Conservation (phyloP, 768 basidiomycete species). For the Lactarius evosmus region DNA sequence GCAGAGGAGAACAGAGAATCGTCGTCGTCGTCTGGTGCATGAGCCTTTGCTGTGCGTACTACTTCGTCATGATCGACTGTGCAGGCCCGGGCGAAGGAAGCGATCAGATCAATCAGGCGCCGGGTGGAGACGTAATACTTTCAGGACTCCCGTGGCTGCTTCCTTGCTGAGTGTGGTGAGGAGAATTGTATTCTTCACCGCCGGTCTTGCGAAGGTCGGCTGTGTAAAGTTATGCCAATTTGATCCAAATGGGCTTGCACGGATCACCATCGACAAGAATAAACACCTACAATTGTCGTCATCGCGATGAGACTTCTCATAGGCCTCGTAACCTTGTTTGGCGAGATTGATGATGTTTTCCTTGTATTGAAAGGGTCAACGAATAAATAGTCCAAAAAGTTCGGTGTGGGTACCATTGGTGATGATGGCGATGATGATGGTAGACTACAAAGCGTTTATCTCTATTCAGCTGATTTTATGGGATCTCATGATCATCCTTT, state of each 20-base stretch:
- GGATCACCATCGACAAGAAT: background rate
- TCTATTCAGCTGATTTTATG: background rate
- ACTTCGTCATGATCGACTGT: constrained; percentile 66
- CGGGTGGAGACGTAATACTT: constrained; percentile 24
- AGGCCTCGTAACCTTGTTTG: constrained; percentile 59
- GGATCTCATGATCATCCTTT: background rate
- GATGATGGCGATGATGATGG: constrained; percentile 1
- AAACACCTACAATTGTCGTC: constrained; percentile 38
- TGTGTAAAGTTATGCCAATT: constrained; percentile 14
- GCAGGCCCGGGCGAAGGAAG: constrained; percentile 2
- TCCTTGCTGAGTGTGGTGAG: constrained; percentile 41
- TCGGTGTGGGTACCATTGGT: constrained; percentile 10
- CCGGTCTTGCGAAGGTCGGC: constrained; percentile 46
- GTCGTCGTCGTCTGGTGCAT: constrained; percentile 49
- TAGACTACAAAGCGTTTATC: background rate
- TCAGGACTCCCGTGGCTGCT: constrained; percentile 23
- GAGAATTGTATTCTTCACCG: constrained; percentile 59
- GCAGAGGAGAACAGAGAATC: constrained; percentile 55
- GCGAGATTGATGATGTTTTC: constrained; percentile 68
- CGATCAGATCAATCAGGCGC: constrained; percentile 18
- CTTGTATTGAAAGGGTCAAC: constrained; percentile 35
- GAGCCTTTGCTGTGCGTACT: constrained; percentile 48
- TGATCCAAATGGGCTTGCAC: constrained; percentile 9
- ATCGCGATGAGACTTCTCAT: constrained; percentile 38
- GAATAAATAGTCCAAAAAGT: background rate